Conservation (phyloP, 305 asterid species). For the Solanum hybrid region DNA sequence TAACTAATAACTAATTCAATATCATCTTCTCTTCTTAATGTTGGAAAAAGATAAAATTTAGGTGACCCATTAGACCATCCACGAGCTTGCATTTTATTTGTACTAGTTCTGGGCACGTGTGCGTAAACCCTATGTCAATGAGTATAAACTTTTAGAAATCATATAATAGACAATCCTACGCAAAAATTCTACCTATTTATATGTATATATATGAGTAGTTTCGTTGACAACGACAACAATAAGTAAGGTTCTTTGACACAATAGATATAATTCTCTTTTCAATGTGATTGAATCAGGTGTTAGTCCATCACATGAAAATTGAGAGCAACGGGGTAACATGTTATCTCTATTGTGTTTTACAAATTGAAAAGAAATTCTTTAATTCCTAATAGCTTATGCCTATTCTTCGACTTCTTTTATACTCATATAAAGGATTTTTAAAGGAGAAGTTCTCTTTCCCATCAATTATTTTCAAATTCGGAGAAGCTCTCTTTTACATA, state of each 20-base stretch:
- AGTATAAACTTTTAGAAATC: neutral
- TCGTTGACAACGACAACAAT: neutral
- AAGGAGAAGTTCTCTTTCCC: neutral
- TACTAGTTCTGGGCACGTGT: neutral
- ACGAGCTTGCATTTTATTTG: neutral
- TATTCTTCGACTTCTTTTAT: neutral
- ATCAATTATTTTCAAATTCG: neutral
- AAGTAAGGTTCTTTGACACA: neutral
- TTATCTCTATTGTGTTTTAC: neutral
- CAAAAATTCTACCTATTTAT: neutral
- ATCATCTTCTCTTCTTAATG: neutral
- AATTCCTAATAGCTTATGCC: neutral
- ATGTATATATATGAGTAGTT: neutral
- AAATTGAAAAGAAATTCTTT: neutral
- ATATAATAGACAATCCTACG: neutral
- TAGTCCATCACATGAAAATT: neutral
- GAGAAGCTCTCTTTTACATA: neutral
- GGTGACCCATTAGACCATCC: neutral
- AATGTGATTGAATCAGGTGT: neutral
- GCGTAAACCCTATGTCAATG: neutral
- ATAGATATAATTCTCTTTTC: neutral
- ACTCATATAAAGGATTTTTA: neutral
- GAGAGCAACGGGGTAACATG: neutral
- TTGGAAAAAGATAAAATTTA: neutral
- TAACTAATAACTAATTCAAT: neutral